phyloP scores from a whole-genome alignment of 1,284 basidiomycete genomes.

The Prillingera fragicola region DNA sequence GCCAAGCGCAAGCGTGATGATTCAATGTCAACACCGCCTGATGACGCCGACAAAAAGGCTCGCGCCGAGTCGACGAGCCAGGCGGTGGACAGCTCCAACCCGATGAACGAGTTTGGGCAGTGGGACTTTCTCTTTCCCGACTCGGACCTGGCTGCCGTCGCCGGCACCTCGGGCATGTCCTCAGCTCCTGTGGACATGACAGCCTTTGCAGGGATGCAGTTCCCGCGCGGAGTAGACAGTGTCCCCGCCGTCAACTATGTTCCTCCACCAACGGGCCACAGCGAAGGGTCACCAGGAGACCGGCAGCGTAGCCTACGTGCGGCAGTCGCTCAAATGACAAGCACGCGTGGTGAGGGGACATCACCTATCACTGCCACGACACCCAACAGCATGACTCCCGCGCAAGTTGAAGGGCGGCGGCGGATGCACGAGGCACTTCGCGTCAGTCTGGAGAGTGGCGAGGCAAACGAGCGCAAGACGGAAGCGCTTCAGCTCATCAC shows the following conservation, averaged over 20 bases:
- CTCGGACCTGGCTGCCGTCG: slow-evolving; percentile 6
- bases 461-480: slow-evolving; percentile 27
- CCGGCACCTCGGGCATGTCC: slow-evolving; percentile 11
- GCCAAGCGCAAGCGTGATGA: slow-evolving; percentile 28
- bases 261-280: too few species aligned
- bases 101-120: slow-evolving; percentile 3
- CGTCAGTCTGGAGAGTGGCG: slow-evolving; percentile 25
- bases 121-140: slow-evolving; percentile 19
- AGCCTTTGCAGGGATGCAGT: too few species aligned
- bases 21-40: background rate
- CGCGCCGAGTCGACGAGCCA: slow-evolving; percentile 2
- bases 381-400: slow-evolving; percentile 23
- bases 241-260: too few species aligned
- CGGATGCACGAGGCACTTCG: slow-evolving; percentile 30
- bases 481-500: slow-evolving; percentile 50
- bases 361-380: background rate
- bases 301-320: slow-evolving; percentile 17
- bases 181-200: too few species aligned
- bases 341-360: background rate
- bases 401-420: slow-evolving; percentile 30
- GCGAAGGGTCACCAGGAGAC: too few species aligned
- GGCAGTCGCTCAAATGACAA: slow-evolving; percentile 19
- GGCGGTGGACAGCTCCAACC: background rate
- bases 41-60: slow-evolving; percentile 7
- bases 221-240: too few species aligned